phyloP scores from a whole-genome alignment of 176 grass and related monocot species.

The Hordeum vulgare region MorexV3_pseudomolecules_assembly NC_058523.1:144088971-144089470 shows the following conservation, averaged over 20 bases:
- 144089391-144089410: constrained; percentile 22
- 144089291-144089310: constrained; percentile 11
- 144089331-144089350: background rate
- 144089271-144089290: constrained; percentile 19
- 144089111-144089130: no score
- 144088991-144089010: background rate
- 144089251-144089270: background rate
- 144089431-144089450: background rate
- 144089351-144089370: background rate
- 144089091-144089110: background rate
- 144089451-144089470: background rate
- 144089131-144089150: background rate
- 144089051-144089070: no score
- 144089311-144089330: background rate
- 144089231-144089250: background rate
- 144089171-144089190: background rate
- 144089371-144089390: constrained; percentile 15
- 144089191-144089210: background rate
- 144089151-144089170: background rate
- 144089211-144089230: background rate
- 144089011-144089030: background rate
- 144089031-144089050: no score
- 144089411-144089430: constrained; percentile 18
- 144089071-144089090: background rate
- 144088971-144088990: background rate